These are phyloP conservation scores for Geotrichum aggregatum DNA, from an alignment of 1,139 yeast genomes.

Conservation along the genomic window DNA sequence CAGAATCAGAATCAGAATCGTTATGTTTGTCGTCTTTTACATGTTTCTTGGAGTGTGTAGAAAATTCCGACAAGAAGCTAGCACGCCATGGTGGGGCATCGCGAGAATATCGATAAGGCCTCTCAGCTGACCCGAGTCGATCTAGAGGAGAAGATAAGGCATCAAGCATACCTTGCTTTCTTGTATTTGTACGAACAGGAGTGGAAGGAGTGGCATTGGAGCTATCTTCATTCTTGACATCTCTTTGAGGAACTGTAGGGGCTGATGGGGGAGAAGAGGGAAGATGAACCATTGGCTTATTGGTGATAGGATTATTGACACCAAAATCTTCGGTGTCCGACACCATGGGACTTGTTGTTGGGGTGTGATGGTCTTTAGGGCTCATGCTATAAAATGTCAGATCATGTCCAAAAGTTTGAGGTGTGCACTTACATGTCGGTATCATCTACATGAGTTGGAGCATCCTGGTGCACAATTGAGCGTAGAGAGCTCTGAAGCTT, in stretches of 20 bases:
- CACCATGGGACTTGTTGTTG: conserved; percentile 13
- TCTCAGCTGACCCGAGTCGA: neutral
- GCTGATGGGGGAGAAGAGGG: conserved; percentile 4
- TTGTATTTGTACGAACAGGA: neutral
- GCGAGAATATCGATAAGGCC: neutral
- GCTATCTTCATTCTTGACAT: neutral
- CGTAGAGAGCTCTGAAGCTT: neutral
- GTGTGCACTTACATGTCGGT: conserved; percentile 10
- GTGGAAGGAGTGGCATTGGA: neutral
- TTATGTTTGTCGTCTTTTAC: conserved; percentile 8
- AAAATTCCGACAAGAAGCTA: conserved; percentile 7
- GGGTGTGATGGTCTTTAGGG: conserved; percentile 11
- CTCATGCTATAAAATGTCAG: conserved; percentile 12
- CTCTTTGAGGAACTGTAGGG: neutral
- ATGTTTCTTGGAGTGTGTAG: conserved; percentile 2
- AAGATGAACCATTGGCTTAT: conserved; percentile 14
- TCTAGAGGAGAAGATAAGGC: conserved; percentile 1
- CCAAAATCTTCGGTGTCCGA: conserved; percentile 7
- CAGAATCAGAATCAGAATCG: conserved; percentile 22
- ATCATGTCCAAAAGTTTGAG: neutral
- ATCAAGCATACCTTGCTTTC: conserved; percentile 1
- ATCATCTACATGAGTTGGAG: neutral
- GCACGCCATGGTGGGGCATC: conserved; percentile 11
- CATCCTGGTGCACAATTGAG: neutral
- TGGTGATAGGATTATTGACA: conserved; percentile 6